These are phyloP conservation scores for Lophium mytilinum DNA, from an alignment of 495 filamentous ascomycete genomes.

Conservation along the genomic window DNA sequence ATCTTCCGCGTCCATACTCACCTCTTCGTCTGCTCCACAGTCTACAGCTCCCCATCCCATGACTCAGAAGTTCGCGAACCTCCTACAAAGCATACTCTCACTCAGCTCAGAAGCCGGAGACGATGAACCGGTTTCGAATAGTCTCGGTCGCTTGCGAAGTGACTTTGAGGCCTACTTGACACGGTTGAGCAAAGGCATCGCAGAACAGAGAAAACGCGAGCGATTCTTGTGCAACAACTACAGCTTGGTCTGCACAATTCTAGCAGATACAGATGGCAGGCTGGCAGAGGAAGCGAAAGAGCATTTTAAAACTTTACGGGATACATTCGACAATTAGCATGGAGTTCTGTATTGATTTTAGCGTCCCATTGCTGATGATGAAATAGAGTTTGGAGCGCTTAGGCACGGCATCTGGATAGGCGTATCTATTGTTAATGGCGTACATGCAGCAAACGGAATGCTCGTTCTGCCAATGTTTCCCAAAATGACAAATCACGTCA, in stretches of 20 bases:
- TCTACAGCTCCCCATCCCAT: slow-evolving; percentile 85
- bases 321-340: slow-evolving; percentile 28
- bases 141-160: slow-evolving; percentile 61
- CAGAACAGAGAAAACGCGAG: slow-evolving; percentile 70
- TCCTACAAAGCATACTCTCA: slow-evolving; percentile 73
- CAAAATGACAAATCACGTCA: no score
- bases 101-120: slow-evolving; percentile 82
- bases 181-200: slow-evolving; percentile 57
- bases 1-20: slow-evolving; percentile 47
- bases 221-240: slow-evolving; percentile 94
- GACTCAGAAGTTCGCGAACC: slow-evolving; percentile 86
- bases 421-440: no score
- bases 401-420: no score
- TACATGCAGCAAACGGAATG: no score
- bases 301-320: slow-evolving; percentile 56
- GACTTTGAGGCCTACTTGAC: slow-evolving; percentile 74
- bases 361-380: no score
- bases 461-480: no score
- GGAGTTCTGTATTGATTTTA: no score
- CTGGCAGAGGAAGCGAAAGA: slow-evolving; percentile 64
- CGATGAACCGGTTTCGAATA: slow-evolving; percentile 81
- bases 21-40: slow-evolving; percentile 51
- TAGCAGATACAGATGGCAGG: slow-evolving; percentile 74
- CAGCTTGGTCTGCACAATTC: slow-evolving; percentile 80
- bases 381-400: no score